Base-by-base conservation (phyloP, 208 protist species). In the Wallacemonas collosoma region DNA sequence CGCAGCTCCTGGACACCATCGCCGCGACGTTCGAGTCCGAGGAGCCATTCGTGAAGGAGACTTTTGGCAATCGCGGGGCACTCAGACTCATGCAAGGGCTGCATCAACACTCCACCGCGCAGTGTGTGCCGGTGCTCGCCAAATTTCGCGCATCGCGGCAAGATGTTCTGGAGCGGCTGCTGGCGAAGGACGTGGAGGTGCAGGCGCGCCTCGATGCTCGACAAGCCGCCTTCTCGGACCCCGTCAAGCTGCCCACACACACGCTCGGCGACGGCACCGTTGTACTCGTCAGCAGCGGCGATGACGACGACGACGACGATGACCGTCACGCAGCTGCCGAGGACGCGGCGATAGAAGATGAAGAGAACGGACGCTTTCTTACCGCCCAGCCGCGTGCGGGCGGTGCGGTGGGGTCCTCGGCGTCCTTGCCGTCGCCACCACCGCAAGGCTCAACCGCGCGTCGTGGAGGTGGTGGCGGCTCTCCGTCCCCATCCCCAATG, bases 21-120 rank as follows among this genome's bases (percentile, higher is more conserved):
- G 91, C 85, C 1, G 91, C 88, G 2, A 80, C 86, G 8, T 94
- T 89, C 71, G 91, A 96, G 71, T 67, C 38, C 35, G 91, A 96
- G 55, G 89, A 91, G 64, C 77, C 85, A 61, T 93, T 90, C 72
- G 80, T 81, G 17, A 73, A 64, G 11, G 83, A 87, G 26, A 80
- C 71, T 7, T 94, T 94, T 72, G 88, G 87, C 12, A 48, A 78
- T 45, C 61, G 74, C 35, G 88, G 87, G 17, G 72, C 85, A 40
- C 76, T 92, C 38, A 53, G 17, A 60, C 75, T 96, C 54, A 76
- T 96, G 45, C 64, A 74, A 5, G 79, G 82, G 53, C 77, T 96
- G 56, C 88, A 96, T 74, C 78, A 76, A 44, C 73, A 76, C 26
- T 83, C 83, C 9, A 93, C 91, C 2, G 82, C 76, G 17, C 80